phyloP scores from a whole-genome alignment of 2,329 filamentous ascomycete genomes.

The Dothistroma septosporum region DNA sequence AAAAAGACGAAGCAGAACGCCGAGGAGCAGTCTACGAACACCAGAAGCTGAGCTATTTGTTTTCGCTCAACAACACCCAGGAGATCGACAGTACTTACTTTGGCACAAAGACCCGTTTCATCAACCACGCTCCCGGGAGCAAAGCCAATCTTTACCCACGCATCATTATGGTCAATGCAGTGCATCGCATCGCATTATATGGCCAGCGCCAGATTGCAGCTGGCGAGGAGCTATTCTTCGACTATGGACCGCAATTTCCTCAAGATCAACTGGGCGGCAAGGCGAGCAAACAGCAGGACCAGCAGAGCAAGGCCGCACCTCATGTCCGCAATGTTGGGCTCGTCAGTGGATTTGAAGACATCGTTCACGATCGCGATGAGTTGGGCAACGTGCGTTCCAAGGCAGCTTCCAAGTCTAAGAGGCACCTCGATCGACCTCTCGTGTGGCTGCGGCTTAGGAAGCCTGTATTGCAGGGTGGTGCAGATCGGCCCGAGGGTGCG shows the following conservation, averaged over 20 bases:
- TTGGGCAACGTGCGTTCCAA: background rate
- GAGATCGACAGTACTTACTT: constrained; percentile 68
- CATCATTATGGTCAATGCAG: constrained; percentile 69
- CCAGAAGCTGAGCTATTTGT: constrained; percentile 61
- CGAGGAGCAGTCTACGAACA: constrained; percentile 62
- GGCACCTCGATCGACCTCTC: background rate
- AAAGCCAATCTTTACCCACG: constrained; percentile 60
- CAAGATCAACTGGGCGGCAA: constrained; percentile 26
- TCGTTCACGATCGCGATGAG: constrained; percentile 13
- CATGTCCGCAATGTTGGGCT: constrained; percentile 24
- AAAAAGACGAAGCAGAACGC: constrained; percentile 64
- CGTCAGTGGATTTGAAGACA: constrained; percentile 23
- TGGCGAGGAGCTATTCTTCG: constrained; percentile 76
- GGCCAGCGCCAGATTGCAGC: constrained; percentile 62
- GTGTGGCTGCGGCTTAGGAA: background rate
- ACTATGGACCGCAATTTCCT: constrained; percentile 56
- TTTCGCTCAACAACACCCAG: constrained; percentile 50
- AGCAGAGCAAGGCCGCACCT: constrained; percentile 17
- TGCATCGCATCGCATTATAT: constrained; percentile 69
- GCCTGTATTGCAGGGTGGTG: background rate
- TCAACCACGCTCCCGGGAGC: constrained; percentile 66
- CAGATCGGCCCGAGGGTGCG: background rate
- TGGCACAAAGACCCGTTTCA: constrained; percentile 77
- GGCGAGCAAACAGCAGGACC: constrained; percentile 8
- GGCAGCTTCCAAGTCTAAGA: background rate